A percentile compares a stretch with the other conserved stretches of the same genome.
These are phyloP conservation scores for Penicillium sp. DNA, from an alignment of 2,329 filamentous ascomycete species.

Conservation along the genomic window DNA sequence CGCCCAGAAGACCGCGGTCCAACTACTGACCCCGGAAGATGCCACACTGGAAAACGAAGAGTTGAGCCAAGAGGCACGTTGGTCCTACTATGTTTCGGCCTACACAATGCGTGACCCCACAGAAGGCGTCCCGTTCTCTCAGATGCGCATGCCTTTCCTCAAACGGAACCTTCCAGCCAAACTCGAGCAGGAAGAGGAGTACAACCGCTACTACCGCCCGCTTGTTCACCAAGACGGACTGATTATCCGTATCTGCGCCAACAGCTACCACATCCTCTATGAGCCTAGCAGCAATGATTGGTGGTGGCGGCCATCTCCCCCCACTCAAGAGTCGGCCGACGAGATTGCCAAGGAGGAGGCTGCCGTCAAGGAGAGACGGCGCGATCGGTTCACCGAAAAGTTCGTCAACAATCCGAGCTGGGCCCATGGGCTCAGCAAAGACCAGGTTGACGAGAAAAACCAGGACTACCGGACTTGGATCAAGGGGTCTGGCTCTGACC, in stretches of 20 bases:
- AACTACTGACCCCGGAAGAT: slow-evolving; percentile 87
- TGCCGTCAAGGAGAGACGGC: slow-evolving; percentile 48
- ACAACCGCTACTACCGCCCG: slow-evolving; percentile 59
- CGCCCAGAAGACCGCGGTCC: slow-evolving; percentile 71
- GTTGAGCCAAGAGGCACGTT: slow-evolving; percentile 66
- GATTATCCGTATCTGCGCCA: slow-evolving; percentile 74
- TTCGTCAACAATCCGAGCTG: slow-evolving; percentile 59
- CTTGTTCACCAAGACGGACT: slow-evolving; percentile 70
- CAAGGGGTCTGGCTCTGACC: slow-evolving; percentile 36
- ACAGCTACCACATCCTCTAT: slow-evolving; percentile 80
- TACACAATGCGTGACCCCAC: slow-evolving; percentile 89
- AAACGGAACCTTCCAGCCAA: slow-evolving; percentile 70
- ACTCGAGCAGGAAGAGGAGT: slow-evolving; percentile 66
- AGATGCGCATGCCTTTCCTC: slow-evolving; percentile 71
- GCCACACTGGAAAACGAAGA: slow-evolving; percentile 76
- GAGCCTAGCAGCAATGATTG: slow-evolving; percentile 72
- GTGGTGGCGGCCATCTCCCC: slow-evolving; percentile 60
- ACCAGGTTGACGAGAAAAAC: slow-evolving; percentile 55
- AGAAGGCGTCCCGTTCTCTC: slow-evolving; percentile 71
- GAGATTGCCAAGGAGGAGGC: slow-evolving; percentile 42
- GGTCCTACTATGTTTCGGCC: slow-evolving; percentile 95
- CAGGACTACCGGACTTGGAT: slow-evolving; percentile 55
- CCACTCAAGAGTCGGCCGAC: slow-evolving; percentile 36
- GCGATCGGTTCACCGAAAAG: slow-evolving; percentile 56
- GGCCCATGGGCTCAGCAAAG: slow-evolving; percentile 56